Conservation (phyloP, 106 monocot species). For the Dendrobium catenatum region DNA sequence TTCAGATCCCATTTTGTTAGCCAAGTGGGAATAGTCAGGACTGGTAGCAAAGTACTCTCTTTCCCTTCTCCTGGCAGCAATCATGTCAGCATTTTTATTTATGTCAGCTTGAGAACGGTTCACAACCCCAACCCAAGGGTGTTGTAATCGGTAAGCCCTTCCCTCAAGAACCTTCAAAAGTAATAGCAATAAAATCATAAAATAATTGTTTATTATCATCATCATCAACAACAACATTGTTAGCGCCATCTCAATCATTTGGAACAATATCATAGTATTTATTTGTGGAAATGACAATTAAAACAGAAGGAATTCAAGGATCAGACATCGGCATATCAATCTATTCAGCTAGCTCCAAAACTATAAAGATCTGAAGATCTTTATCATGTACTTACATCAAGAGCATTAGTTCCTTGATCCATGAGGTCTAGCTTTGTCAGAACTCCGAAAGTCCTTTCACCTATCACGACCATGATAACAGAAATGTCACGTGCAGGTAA, state of each 20-base stretch:
- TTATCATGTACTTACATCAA: slow-evolving; percentile 48
- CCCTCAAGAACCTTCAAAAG: slow-evolving; percentile 72
- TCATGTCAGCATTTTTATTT: slow-evolving; percentile 73
- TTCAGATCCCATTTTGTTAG: slow-evolving; percentile 87
- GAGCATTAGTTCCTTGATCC: slow-evolving; percentile 85
- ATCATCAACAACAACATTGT: neutral
- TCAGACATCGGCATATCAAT: neutral
- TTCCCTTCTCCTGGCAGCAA: slow-evolving; percentile 60
- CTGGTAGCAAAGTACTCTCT: slow-evolving; percentile 62
- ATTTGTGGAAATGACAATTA: neutral
- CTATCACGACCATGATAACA: slow-evolving; percentile 13
- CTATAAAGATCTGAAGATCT: neutral
- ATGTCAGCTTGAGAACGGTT: slow-evolving; percentile 87
- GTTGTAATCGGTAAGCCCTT: slow-evolving; percentile 56
- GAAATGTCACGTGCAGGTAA: neutral
- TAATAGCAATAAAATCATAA: neutral
- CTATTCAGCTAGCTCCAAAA: neutral
- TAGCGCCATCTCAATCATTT: neutral
- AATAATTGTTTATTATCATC: neutral
- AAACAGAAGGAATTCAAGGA: neutral
- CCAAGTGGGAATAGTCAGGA: slow-evolving; percentile 72
- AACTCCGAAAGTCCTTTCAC: slow-evolving; percentile 83
- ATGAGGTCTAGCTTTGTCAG: slow-evolving; percentile 80
- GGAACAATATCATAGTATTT: neutral
- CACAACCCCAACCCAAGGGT: slow-evolving; percentile 85